A percentile compares a stretch with the other conserved stretches of the same genome.
Conservation (phyloP, 352 stramenopile genomes). For the Discostella stelligera region DNA sequence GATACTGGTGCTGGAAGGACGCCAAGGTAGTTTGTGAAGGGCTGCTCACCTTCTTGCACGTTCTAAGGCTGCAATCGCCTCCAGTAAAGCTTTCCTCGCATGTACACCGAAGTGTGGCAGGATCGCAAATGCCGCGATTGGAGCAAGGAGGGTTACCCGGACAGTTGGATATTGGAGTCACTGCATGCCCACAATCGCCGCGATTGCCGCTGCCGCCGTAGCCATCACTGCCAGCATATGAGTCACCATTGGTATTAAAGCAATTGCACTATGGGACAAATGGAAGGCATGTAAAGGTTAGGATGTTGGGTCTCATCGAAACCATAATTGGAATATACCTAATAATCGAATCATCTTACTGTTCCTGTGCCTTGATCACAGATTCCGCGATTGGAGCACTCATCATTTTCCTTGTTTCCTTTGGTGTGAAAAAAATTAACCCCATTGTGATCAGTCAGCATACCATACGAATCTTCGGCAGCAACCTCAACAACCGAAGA, state of each 20-base stretch:
- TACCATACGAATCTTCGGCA: conserved; percentile 30
- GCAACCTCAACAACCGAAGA: conserved; percentile 38
- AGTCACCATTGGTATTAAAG: conserved; percentile 47
- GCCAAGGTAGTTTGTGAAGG: conserved; percentile 16
- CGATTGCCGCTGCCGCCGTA: conserved; percentile 85
- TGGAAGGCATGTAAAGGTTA: background rate
- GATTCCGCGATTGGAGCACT: conserved; percentile 65
- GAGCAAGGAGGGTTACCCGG: conserved; percentile 53
- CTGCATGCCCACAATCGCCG: conserved; percentile 87
- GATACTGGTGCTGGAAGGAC: background rate
- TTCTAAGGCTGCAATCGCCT: conserved; percentile 86
- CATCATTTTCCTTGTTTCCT: conserved; percentile 61
- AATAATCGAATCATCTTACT: background rate
- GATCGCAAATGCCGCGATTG: conserved; percentile 69
- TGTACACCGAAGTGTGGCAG: conserved; percentile 55
- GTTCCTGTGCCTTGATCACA: conserved; percentile 65
- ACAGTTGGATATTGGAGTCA: conserved; percentile 52
- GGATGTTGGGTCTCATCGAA: conserved; percentile 3
- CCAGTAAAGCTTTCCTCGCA: conserved; percentile 87
- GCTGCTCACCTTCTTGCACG: conserved; percentile 78
- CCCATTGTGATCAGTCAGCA: conserved; percentile 42
- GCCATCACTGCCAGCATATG: conserved; percentile 84
- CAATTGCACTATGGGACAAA: conserved; percentile 49
- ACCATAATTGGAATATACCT: background rate
- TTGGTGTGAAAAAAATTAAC: conserved; percentile 32